Conservation (phyloP, 75 land plant species). For the Pinus albicaulis region DNA sequence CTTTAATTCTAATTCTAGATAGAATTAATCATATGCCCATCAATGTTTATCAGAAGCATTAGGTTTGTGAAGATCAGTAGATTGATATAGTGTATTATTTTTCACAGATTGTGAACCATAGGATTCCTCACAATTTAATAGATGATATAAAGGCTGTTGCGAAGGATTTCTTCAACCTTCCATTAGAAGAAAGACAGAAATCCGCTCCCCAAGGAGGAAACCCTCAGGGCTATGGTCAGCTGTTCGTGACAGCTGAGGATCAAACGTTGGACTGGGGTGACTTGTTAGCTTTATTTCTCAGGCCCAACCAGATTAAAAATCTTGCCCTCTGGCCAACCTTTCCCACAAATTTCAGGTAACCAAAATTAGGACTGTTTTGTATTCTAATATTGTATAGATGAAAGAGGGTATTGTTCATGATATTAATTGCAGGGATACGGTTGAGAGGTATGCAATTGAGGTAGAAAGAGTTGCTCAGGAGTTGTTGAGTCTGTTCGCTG, state of each 20-base stretch:
- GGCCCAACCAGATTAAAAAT: not conserved
- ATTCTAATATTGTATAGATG: no score
- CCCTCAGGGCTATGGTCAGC: conserved; percentile 37
- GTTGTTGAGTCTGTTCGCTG: not conserved
- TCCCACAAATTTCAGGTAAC: not conserved
- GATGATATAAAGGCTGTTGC: conserved; percentile 11
- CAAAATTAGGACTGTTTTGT: no score
- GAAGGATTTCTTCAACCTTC: conserved; percentile 26
- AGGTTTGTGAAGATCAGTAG: no score
- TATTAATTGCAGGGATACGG: not conserved
- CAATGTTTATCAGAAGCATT: no score
- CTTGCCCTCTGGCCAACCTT: not conserved
- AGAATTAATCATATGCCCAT: no score
- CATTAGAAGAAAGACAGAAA: conserved; percentile 24
- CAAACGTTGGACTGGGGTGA: conserved; percentile 39
- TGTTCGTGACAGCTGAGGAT: conserved; percentile 27
- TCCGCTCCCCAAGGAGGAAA: conserved; percentile 8
- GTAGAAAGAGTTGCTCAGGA: not conserved
- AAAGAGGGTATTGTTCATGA: no score
- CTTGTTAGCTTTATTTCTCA: conserved; percentile 6
- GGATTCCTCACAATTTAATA: not conserved
- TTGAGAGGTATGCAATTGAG: not conserved
- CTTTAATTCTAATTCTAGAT: no score
- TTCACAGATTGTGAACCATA: no score
- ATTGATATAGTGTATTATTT: no score